phyloP scores from a whole-genome alignment of 2,329 filamentous ascomycete species.

The Colletotrichum aenigma region DNA sequence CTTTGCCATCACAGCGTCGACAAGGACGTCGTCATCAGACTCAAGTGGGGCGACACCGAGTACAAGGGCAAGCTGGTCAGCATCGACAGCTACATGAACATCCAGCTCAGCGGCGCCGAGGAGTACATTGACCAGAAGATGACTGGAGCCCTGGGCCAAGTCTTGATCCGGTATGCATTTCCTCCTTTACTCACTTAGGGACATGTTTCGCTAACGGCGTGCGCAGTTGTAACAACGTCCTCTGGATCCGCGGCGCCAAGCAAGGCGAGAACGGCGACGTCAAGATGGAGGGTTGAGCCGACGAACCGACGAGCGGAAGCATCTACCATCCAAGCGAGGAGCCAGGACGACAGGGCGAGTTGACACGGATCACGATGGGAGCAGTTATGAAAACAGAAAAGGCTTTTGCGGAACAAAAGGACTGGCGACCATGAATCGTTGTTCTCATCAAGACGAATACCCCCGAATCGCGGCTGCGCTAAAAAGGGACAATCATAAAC shows the following conservation, averaged over 20 bases:
- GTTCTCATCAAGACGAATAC: not conserved
- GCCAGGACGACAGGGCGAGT: not conserved
- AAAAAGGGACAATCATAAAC: not conserved
- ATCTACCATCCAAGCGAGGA: not conserved
- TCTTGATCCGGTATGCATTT: conserved; percentile 77
- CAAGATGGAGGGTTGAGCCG: conserved; percentile 59
- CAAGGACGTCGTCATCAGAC: conserved; percentile 86
- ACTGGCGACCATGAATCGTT: not conserved
- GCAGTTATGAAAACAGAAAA: not conserved
- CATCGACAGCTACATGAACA: conserved; percentile 99
- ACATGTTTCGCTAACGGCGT: not conserved
- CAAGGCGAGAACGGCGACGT: conserved; percentile 55
- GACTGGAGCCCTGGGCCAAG: conserved; percentile 84
- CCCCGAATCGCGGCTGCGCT: not conserved
- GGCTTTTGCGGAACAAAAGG: not conserved
- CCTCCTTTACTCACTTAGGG: not conserved
- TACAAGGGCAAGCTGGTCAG: conserved; percentile 94
- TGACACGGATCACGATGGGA: not conserved
- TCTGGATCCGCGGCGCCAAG: conserved; percentile 78
- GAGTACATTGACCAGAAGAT: conserved; percentile 91
- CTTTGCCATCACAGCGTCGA: conserved; percentile 67
- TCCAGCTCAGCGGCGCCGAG: conserved; percentile 88
- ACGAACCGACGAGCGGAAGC: not conserved
- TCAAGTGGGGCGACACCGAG: conserved; percentile 98
- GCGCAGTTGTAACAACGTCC: conserved; percentile 89